A percentile compares a stretch with the other conserved stretches of the same genome.
Conservation (phyloP, 2,329 filamentous ascomycete species). For the Fusarium sp. region DNA sequence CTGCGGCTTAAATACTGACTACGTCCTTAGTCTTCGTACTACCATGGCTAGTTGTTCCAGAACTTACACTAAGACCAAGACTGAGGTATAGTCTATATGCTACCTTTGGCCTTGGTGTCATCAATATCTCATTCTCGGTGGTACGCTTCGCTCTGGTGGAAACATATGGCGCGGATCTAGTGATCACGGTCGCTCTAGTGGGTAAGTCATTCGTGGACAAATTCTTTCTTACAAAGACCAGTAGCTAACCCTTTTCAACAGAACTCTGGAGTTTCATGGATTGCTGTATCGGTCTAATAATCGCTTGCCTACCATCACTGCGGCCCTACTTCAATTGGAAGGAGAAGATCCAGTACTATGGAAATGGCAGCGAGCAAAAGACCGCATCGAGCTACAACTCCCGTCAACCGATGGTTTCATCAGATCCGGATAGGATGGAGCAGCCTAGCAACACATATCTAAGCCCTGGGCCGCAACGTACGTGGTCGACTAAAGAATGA, state of each 20-base stretch:
- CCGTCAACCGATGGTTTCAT: not conserved
- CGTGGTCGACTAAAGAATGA: not conserved
- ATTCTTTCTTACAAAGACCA: not conserved
- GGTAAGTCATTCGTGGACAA: not conserved
- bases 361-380: not conserved
- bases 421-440: not conserved
- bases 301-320: slow-evolving; percentile 19
- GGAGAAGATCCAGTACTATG: slow-evolving; percentile 5
- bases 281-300: slow-evolving; percentile 5
- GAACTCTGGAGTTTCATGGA: slow-evolving; percentile 23
- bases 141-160: slow-evolving; percentile 5
- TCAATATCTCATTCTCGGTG: slow-evolving; percentile 18
- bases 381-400: not conserved
- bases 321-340: slow-evolving; percentile 15
- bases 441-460: not conserved
- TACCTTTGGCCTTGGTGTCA: slow-evolving; percentile 19
- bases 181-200: slow-evolving; percentile 3
- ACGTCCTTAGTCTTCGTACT: slow-evolving; percentile 9
- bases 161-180: not conserved
- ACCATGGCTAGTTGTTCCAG: slow-evolving; percentile 25
- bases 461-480: not conserved
- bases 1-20: accelerated
- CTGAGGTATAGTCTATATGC: slow-evolving; percentile 17
- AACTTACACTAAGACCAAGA: slow-evolving; percentile 1
- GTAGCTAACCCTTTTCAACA: accelerated